Percentiles rank a stretch among this genome's conserved stretches.
Conservation (phyloP, 768 basidiomycete genomes). For the Leccinum arenicola region DNA sequence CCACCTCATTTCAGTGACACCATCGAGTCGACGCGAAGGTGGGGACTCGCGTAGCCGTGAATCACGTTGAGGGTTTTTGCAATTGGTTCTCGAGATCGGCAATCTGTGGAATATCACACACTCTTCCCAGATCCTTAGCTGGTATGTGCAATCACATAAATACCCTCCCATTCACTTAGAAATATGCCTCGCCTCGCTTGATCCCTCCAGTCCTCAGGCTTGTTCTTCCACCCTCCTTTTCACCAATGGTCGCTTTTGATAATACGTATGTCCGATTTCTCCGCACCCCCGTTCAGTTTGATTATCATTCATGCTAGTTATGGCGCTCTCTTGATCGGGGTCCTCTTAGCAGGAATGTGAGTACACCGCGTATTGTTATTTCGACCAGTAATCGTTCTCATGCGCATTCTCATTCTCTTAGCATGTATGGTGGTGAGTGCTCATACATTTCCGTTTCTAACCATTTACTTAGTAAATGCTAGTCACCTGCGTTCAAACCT, state of each 20-base stretch:
- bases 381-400: not conserved
- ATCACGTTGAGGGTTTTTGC: not conserved
- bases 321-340: slow-evolving; percentile 52
- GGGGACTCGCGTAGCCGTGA: not conserved
- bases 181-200: not conserved
- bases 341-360: slow-evolving; percentile 47
- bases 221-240: not conserved
- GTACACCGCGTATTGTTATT: slow-evolving; percentile 18
- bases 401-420: slow-evolving; percentile 20
- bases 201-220: not conserved
- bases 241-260: slow-evolving; percentile 24
- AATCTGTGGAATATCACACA: not conserved
- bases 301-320: slow-evolving; percentile 30
- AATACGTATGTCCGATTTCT: slow-evolving; percentile 30
- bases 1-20: not conserved
- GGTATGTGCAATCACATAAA: slow-evolving; percentile 2
- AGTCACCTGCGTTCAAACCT: slow-evolving; percentile 56
- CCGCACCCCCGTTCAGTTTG: not conserved
- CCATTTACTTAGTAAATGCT: not conserved
- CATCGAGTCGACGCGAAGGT: not conserved
- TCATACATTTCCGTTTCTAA: not conserved
- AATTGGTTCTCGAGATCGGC: not conserved
- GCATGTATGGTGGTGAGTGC: slow-evolving; percentile 49
- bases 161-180: not conserved
- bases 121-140: not conserved